phyloP scores from a whole-genome alignment of 2,329 filamentous ascomycete species.

The Alternaria gansuensis region DNA sequence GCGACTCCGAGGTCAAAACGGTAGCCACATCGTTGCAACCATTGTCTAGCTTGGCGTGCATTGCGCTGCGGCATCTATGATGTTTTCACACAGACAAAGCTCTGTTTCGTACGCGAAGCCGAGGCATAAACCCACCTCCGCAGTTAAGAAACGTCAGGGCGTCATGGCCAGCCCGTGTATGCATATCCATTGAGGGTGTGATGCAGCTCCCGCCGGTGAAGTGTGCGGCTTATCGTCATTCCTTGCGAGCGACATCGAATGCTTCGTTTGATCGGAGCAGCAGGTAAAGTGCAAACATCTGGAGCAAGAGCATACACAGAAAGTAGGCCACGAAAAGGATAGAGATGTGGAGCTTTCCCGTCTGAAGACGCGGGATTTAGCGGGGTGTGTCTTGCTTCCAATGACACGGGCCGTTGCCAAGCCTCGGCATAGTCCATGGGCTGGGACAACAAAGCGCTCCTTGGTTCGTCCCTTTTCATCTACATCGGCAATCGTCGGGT shows the following conservation, averaged over 20 bases:
- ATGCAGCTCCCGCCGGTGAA: neutral
- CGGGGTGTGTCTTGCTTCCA: slow-evolving; percentile 5
- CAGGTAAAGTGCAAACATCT: neutral
- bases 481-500: neutral
- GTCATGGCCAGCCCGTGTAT: slow-evolving; percentile 8
- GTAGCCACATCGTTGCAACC: neutral
- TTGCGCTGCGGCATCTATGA: neutral
- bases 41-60: slow-evolving; percentile 1
- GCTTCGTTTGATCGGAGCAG: neutral
- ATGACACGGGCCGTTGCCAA: neutral
- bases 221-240: neutral
- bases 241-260: neutral
- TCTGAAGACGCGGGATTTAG: neutral
- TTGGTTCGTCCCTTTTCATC: neutral
- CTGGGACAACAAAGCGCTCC: neutral
- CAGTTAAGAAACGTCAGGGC: neutral
- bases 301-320: neutral
- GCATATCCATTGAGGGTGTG: neutral
- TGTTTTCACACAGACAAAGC: neutral
- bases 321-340: neutral
- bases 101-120: neutral
- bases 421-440: neutral
- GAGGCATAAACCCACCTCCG: slow-evolving; percentile 2
- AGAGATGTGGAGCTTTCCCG: neutral
- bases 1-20: neutral